Conservation (phyloP, 208 protist species). For the Crithidia sp. region DNA sequence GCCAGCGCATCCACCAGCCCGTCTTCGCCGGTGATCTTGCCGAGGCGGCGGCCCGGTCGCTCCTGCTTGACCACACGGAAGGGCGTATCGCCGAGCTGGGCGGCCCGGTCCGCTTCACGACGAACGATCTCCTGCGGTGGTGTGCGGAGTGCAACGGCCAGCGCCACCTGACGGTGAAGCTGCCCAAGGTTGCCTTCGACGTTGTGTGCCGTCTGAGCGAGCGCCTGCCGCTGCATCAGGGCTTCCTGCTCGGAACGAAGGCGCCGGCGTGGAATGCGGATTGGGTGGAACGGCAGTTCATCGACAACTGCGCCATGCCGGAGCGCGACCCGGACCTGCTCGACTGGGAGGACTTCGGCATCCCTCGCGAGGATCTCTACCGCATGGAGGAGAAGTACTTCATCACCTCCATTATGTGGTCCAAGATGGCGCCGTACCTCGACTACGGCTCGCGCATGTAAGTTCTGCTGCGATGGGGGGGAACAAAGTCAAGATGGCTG, state of each 20-base stretch:
- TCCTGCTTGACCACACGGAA: slow-evolving; percentile 89
- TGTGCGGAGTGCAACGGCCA: slow-evolving; percentile 84
- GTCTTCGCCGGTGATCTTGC: slow-evolving; percentile 90
- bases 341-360: slow-evolving; percentile 93
- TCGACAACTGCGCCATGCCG: slow-evolving; percentile 89
- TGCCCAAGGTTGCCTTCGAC: slow-evolving; percentile 78
- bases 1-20: slow-evolving; percentile 88
- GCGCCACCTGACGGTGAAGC: slow-evolving; percentile 64
- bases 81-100: slow-evolving; percentile 92
- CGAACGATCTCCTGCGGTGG: slow-evolving; percentile 89
- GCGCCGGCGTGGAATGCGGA: slow-evolving; percentile 86
- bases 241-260: slow-evolving; percentile 71
- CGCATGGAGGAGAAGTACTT: slow-evolving; percentile 93
- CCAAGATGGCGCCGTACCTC: slow-evolving; percentile 72
- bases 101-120: slow-evolving; percentile 89
- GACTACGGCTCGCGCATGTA: slow-evolving; percentile 78
- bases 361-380: slow-evolving; percentile 89
- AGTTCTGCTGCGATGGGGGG: neutral
- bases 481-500: slow-evolving; percentile 3
- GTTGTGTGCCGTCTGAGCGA: slow-evolving; percentile 80
- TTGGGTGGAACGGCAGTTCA: slow-evolving; percentile 89
- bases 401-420: slow-evolving; percentile 86
- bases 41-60: slow-evolving; percentile 81
- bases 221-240: slow-evolving; percentile 77
- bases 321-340: slow-evolving; percentile 90